Conservation (phyloP, 768 basidiomycete species). For the Imleria badia region DNA sequence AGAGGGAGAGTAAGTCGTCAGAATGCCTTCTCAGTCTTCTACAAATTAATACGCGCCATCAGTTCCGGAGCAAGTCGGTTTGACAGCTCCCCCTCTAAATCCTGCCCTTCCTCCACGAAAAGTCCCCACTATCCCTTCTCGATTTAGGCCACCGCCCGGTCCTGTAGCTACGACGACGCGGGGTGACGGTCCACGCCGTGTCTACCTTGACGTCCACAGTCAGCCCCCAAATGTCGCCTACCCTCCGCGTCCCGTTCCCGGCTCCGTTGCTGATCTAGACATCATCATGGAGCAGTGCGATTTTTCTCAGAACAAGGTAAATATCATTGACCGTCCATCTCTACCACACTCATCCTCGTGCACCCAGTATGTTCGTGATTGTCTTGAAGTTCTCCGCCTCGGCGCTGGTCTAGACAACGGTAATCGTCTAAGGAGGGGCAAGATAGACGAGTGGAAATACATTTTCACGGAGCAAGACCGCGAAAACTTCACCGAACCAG, state of each 20-base stretch:
- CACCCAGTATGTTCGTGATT: slow-evolving; percentile 91
- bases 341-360: slow-evolving; percentile 10
- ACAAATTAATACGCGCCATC: slow-evolving; percentile 1
- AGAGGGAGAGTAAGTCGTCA: slow-evolving; percentile 59
- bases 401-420: slow-evolving; percentile 88
- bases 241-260: slow-evolving; percentile 83
- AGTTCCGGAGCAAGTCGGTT: slow-evolving; percentile 73
- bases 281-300: slow-evolving; percentile 90
- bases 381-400: slow-evolving; percentile 89
- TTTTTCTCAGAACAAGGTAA: slow-evolving; percentile 76
- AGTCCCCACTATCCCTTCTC: slow-evolving; percentile 44
- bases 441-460: slow-evolving; percentile 83
- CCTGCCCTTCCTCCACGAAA: slow-evolving; percentile 69
- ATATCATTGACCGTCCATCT: background rate
- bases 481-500: slow-evolving; percentile 39
- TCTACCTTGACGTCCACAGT: slow-evolving; percentile 71
- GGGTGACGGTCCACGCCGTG: slow-evolving; percentile 75
- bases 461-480: slow-evolving; percentile 70
- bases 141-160: slow-evolving; percentile 46
- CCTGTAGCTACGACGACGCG: slow-evolving; percentile 55
- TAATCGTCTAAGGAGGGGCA: slow-evolving; percentile 69
- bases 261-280: slow-evolving; percentile 88
- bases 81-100: slow-evolving; percentile 59
- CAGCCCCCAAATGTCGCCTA: slow-evolving; percentile 68
- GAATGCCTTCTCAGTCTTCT: background rate